Evolutionary conservation across 805 yeast genomes (phyloP), one percentile per base, ranked within the genome.

Genomic region (Hanseniaspora vineae): DNA sequence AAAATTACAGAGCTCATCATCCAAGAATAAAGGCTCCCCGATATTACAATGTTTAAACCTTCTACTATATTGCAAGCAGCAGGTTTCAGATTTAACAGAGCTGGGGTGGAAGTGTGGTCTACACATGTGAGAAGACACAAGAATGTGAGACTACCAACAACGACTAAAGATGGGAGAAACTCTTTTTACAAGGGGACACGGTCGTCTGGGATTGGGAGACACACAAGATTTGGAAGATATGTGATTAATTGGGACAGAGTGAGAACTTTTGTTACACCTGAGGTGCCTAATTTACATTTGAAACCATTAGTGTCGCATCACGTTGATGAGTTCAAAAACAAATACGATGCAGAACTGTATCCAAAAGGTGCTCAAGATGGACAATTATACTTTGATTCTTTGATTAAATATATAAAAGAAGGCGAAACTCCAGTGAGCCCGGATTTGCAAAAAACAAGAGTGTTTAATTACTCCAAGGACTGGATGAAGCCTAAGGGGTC

Each of bases 101-200:
- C 50, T 6, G 50, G 50, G 40, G 40, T 31, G 23, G 39, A 32
- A 23, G 42, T 47, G 3, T 47, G 50, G 50, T 47, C 50, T 13
- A 44, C 42, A 12, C 50, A 47, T 20, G 35, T 9, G 29, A 47
- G 18, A 6, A 11, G 42, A n/a, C 50, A 47, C 39, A 47, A 47
- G 35, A 47, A 47, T 15, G 44, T 39, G 29, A 47, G 40, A 31
- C 44, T 45, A 11, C 19, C 31, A 60, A 76, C 95, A 5, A 83
- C 96, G 19, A 82, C 96, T 19, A 92, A 92, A 59, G 87, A 86
- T 62, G 97, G 98, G 58, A 90, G 92, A 67, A 88, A 89, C 70
- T 81, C 84, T 57, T 84, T 73, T 68, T 92, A 92, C 69, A 92
- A 92, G 65, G 99, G 99, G 71, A 92, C 97, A 19, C 77, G 97